Evolutionary conservation across 805 yeast genomes (phyloP).

Genomic region (Lipomyces sp.): DNA sequence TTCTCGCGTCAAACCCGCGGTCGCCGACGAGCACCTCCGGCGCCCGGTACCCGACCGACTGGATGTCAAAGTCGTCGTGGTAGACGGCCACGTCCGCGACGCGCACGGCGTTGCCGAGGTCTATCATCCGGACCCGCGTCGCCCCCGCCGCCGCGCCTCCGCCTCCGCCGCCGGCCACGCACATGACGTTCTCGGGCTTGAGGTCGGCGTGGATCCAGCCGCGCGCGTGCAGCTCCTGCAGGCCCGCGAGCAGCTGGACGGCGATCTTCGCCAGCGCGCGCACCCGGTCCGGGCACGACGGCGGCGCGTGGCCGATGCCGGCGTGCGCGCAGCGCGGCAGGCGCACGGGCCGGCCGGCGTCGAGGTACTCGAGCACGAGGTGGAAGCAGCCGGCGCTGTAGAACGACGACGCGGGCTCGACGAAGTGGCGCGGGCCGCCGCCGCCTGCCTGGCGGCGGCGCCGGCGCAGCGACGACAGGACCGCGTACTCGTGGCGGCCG

Average conservation of each 20-base stretch:
- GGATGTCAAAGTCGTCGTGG: constrained; percentile 31
- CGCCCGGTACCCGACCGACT: constrained; percentile 31
- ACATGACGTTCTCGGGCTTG: constrained; percentile 32
- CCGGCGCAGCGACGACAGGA: constrained; percentile 13
- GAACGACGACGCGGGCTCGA: constrained; percentile 5
- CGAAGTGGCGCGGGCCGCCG: too few relatives aligned
- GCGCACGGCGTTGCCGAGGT: constrained; percentile 30
- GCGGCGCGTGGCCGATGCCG: constrained; percentile 8
- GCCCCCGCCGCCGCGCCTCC: neutral
- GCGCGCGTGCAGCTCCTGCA: constrained; percentile 25
- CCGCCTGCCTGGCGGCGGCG: neutral
- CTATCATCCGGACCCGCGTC: constrained; percentile 28
- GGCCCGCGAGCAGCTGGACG: constrained; percentile 27
- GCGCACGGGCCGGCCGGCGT: constrained; percentile 4
- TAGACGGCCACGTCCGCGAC: constrained; percentile 16
- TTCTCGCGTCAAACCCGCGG: constrained; percentile 23
- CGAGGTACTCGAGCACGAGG: constrained; percentile 23
- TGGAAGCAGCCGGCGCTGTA: constrained; percentile 1
- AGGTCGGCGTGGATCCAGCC: constrained; percentile 32
- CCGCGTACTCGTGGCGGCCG: constrained; percentile 14
- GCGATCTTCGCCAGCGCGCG: constrained; percentile 30
- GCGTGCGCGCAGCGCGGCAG: constrained; percentile 24
- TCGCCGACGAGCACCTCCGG: constrained; percentile 34
- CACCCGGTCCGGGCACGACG: constrained; percentile 19
- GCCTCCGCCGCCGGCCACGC: neutral